Percentiles rank a stretch among this genome's conserved stretches.
These are phyloP conservation scores for Ophiostoma ulmi DNA, from an alignment of 2,329 filamentous ascomycete genomes.

Conservation along the genomic window DNA sequence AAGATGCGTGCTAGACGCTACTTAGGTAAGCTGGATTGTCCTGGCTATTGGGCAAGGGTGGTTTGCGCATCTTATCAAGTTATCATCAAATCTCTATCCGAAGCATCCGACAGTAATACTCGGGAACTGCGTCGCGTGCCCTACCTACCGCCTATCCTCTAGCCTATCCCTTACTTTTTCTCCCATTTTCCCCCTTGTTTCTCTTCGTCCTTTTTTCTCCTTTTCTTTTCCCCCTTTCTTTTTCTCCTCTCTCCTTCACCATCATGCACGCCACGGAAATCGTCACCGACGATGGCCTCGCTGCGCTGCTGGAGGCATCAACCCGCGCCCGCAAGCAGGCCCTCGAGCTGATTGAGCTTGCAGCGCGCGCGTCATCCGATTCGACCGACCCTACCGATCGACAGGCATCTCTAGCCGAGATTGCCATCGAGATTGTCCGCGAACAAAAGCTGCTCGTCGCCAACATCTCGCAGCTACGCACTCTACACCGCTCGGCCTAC, in stretches of 20 bases:
- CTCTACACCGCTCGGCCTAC: slow-evolving; percentile 75
- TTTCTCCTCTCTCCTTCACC: not conserved
- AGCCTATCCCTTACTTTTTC: not conserved
- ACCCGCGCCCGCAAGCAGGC: slow-evolving; percentile 68
- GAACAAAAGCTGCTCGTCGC: slow-evolving; percentile 77
- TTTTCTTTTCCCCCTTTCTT: not conserved
- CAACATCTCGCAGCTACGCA: slow-evolving; percentile 73
- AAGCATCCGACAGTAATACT: not conserved
- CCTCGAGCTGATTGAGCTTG: slow-evolving; percentile 55
- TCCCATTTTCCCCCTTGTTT: not conserved
- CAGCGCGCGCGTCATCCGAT: slow-evolving; percentile 32
- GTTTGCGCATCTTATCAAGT: not conserved
- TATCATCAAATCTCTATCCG: slow-evolving; percentile 4
- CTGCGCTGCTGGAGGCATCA: slow-evolving; percentile 66
- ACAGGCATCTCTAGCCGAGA: slow-evolving; percentile 32
- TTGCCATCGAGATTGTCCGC: slow-evolving; percentile 56
- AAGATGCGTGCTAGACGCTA: no score
- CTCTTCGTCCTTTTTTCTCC: not conserved
- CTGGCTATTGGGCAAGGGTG: not conserved
- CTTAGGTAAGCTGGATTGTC: not conserved
- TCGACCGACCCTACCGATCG: slow-evolving; percentile 36
- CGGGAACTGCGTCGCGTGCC: not conserved
- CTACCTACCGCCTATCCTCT: not conserved
- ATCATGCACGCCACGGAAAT: slow-evolving; percentile 54
- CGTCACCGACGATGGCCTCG: slow-evolving; percentile 61